phyloP scores from a whole-genome alignment of 495 filamentous ascomycete genomes.

The Thermothielavioides terrestris region DNA sequence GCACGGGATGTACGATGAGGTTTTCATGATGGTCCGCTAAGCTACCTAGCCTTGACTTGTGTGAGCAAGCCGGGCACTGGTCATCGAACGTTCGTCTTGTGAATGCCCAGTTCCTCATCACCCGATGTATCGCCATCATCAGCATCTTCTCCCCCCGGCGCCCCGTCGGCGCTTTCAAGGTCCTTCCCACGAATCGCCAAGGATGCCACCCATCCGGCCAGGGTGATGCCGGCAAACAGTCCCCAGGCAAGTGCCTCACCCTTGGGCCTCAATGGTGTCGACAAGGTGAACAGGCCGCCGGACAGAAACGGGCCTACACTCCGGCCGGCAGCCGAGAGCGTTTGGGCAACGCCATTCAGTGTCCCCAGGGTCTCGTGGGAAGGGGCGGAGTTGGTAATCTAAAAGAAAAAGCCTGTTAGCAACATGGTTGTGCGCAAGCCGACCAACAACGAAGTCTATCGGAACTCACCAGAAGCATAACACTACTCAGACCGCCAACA shows the following conservation, averaged over 20 bases:
- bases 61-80: no score
- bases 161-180: slow-evolving; percentile 44
- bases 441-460: slow-evolving; percentile 1
- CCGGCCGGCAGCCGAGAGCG: slow-evolving; percentile 81
- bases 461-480: slow-evolving; percentile 66
- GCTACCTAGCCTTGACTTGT: no score
- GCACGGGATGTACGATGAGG: no score
- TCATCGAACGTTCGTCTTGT: no score
- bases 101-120: not conserved
- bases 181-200: slow-evolving; percentile 60
- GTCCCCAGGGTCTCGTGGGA: slow-evolving; percentile 80
- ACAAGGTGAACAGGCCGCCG: slow-evolving; percentile 70
- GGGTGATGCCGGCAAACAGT: slow-evolving; percentile 68
- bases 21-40: no score
- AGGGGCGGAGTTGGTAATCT: slow-evolving; percentile 91
- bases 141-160: slow-evolving; percentile 11
- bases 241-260: slow-evolving; percentile 83
- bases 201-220: slow-evolving; percentile 67
- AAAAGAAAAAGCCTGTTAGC: slow-evolving; percentile 12
- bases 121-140: not conserved
- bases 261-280: slow-evolving; percentile 58
- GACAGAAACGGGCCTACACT: slow-evolving; percentile 83
- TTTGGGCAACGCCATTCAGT: slow-evolving; percentile 89
- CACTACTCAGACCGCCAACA: slow-evolving; percentile 81
- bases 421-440: not conserved